Base-by-base conservation (phyloP, 2,329 filamentous ascomycete genomes). In the Pseudohalonectria lignicola region DNA sequence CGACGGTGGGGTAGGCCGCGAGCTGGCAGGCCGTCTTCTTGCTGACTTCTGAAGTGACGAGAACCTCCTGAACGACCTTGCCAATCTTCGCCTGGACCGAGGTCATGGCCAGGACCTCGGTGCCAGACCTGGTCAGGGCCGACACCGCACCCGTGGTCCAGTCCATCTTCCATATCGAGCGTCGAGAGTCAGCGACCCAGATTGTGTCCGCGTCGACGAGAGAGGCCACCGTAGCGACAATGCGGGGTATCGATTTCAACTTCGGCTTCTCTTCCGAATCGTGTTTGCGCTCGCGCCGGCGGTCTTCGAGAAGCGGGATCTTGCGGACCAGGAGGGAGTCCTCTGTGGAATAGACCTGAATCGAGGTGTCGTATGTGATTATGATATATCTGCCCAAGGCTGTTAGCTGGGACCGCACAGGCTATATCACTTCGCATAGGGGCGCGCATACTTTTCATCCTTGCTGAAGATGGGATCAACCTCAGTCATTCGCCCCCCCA, bases 281-380 rank as follows among this genome's bases (percentile, higher is more conserved):
- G 11, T 45, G 39, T 13, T 46, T 49, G 29, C 16, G 15, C 11
- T 15, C 31, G 28, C 29, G 19, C 36, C 49, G 44, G 17, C 49
- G 59, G n/a, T n/a, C n/a, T n/a, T n/a, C n/a, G 53, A 47, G 64
- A 46, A 80, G 63, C 11, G 72, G 63, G 35, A 95, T 79, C 40
- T 78, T 76, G 47, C 86, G 79, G 33, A 86, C 67, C 17, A 93
- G 74, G 36, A 93, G 73, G 2, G 92, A 96, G 39, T 86, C 87
- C 45, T 75, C 67, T 21, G 85, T 76, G 2, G 84, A 83, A 59
- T 92, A 94, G 19, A 94, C 71, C 54, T 87, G 82, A 39, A 95
- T 67, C 9, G 81, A 80, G 20, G 75, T 79, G 43, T 79, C 74
- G 51, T 86, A 85, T 23, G 81, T 75, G 40, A 94, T 57, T 41